Conservation (phyloP, 2,329 filamentous ascomycete species). For the Talaromyces piceae region DNA sequence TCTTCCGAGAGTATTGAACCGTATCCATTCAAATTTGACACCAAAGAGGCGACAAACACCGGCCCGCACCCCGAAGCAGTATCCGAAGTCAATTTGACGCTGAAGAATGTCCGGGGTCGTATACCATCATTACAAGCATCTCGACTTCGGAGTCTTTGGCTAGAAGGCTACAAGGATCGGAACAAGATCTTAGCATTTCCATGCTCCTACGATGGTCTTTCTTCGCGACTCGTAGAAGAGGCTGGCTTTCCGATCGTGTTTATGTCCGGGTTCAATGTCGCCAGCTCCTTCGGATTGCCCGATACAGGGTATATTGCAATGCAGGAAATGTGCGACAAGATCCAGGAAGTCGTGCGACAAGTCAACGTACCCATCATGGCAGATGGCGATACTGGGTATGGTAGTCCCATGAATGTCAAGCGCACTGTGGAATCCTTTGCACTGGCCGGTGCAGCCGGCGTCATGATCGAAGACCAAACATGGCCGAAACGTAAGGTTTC, state of each 20-base stretch:
- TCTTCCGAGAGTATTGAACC: constrained; percentile 3
- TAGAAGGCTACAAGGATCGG: constrained; percentile 34
- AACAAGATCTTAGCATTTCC: constrained; percentile 39
- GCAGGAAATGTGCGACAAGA: constrained; percentile 40
- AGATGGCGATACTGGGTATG: constrained; percentile 49
- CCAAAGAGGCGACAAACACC: neutral
- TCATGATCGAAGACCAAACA: constrained; percentile 49
- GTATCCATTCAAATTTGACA: constrained; percentile 8
- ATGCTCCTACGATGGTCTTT: constrained; percentile 40
- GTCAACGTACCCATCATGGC: constrained; percentile 45
- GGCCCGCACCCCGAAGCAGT: neutral
- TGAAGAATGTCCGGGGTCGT: constrained; percentile 9
- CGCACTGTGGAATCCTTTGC: constrained; percentile 29
- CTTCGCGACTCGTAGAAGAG: constrained; percentile 39
- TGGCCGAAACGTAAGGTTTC: constrained; percentile 34
- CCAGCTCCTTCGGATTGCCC: constrained; percentile 36
- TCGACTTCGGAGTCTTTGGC: constrained; percentile 31
- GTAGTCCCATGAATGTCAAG: constrained; percentile 16
- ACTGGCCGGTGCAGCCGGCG: constrained; percentile 42
- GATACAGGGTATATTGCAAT: constrained; percentile 46
- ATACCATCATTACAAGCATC: constrained; percentile 1
- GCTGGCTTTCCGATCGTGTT: constrained; percentile 43
- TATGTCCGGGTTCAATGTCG: constrained; percentile 37
- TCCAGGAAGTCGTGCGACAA: constrained; percentile 36
- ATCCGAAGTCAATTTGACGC: neutral